These are phyloP conservation scores for barrel medic (Medicago truncatula) DNA, from an alignment of 306 rosid genomes.

Conservation along the genomic window MtrunA17r5.0-ANR NC_053045.1:2893501-2894000, in stretches of 20 bases:
- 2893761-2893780: slow-evolving; percentile 58
- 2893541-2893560: background rate
- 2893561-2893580: background rate
- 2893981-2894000: background rate
- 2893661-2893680: slow-evolving; percentile 77
- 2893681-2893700: slow-evolving; percentile 65
- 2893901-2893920: slow-evolving; percentile 61
- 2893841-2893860: slow-evolving; percentile 83
- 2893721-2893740: slow-evolving; percentile 75
- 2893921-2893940: slow-evolving; percentile 15
- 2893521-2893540: no score
- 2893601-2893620: slow-evolving; percentile 52
- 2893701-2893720: slow-evolving; percentile 78
- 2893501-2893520: no score
- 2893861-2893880: slow-evolving; percentile 91
- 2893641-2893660: slow-evolving; percentile 77
- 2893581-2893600: background rate
- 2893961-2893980: background rate
- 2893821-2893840: slow-evolving; percentile 47
- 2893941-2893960: background rate
- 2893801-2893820: slow-evolving; percentile 79
- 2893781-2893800: slow-evolving; percentile 90
- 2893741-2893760: slow-evolving; percentile 71
- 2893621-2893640: slow-evolving; percentile 68
- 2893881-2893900: slow-evolving; percentile 88